Evolutionary conservation across 768 basidiomycete genomes (phyloP), one percentile per base, ranked within the genome.

Genomic region (Leccinellum albellum): DNA sequence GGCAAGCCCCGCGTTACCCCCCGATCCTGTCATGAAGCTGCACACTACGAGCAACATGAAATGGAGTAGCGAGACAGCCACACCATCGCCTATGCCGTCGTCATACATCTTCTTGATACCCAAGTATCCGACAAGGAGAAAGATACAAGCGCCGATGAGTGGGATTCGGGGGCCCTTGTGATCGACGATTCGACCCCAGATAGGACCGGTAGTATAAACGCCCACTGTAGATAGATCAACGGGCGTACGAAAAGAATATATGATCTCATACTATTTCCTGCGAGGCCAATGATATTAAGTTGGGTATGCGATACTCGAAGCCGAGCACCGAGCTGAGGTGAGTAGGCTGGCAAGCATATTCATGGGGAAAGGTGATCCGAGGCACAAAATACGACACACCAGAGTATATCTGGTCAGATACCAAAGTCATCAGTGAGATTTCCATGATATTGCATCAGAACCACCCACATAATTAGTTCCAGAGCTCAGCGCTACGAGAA

Each of bases 161-260:
- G 85, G 82, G 23, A 85, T 82, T 21, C 83, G 80, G 20, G 91
- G 91, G 1, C 93, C 93, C 26, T 78, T 75, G 13, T 70, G 56
- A 72, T 96, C 94, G 4, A 91, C 87, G 15, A 94, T 79, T 50
- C 84, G 80, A 4, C 94, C 94, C 85, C 84, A 88, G 50, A 89
- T 60, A 21, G 92, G 92, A 12, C 89, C 91, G 15, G 79, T 83
- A 57, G 77, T 76, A 66, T 91, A 92, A 5, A 91, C 85, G 15
- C 92, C 93, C 50, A 91, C 86, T 87, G 57, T 15, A 49, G 6
- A 37, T 35, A 50, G 33, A 40, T 58, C 23, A 60, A 28, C 13
- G 3, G 2, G 12, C 4, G 14, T 20, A 45, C 3, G 33, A 28
- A n/a, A 31, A n/a, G 9, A n/a, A 40, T 0, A 49, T 21, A 29